Evolutionary conservation across 1,139 yeast species (phyloP), one percentile per base, ranked within the genome.

Genomic region (Tardiomyces depauwii): DNA sequence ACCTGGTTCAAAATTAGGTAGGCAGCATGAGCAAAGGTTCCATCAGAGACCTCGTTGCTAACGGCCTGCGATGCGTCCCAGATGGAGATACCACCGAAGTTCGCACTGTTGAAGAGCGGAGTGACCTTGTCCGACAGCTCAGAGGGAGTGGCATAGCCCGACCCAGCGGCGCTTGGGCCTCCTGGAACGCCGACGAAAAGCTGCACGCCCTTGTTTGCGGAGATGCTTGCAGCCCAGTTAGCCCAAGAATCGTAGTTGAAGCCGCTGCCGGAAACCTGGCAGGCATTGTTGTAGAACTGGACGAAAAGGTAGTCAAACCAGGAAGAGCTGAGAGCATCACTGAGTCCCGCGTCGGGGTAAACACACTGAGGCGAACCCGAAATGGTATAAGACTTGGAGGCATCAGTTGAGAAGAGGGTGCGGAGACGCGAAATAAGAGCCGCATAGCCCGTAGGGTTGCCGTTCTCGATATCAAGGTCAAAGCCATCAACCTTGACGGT

Each of bases 331-430:
- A 89, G 66, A 39, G 84, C 66, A 47, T 78, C 75, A 49, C 93
- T 89, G 41, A 84, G 78, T 41, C 83, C 77, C 11, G 81, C 87
- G 69, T 89, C 96, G 19, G 96, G 96, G 62, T 80, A 85, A 21
- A 82, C 84, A 67, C 97, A 89, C 68, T 89, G 96, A 21, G 96
- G 96, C 52, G 97, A 95, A 53, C 95, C 95, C 47, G 94, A 76
- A 44, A 89, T 69, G 63, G 83, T 87, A 66, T 84, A 88, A 16
- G 63, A 58, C 61, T 56, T 58, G 28, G 59, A 52, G 14, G 58
- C 82, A n/a, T 67, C 58, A 18, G 68, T 67, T 16, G 68, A 67
- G 55, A 73, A 86, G 51, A 76, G 67, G 2, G 61, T 55, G 67
- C 91, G 79, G 58, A 89, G 72, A 42, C 55, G 53, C 19, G 51